A percentile compares a stretch with the other conserved stretches of the same genome.
Conservation (phyloP, 805 yeast genomes). For the Blastobotrys americana region DNA sequence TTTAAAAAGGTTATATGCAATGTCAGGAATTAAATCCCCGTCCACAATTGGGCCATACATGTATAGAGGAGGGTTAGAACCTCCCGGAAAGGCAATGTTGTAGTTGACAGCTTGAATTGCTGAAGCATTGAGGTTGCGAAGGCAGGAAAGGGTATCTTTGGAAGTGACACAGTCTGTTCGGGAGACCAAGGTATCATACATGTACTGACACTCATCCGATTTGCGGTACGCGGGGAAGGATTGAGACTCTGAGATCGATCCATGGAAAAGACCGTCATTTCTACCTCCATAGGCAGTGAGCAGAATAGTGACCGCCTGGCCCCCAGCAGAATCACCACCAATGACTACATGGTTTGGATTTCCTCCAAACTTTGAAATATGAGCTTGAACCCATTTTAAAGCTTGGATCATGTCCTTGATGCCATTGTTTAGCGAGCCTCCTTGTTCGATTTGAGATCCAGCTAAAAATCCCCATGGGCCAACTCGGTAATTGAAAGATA, state of each 20-base stretch:
- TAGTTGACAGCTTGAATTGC: constrained; percentile 3
- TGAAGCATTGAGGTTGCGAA: constrained; percentile 6
- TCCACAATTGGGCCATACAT: constrained; percentile 14
- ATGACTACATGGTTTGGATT: constrained; percentile 32
- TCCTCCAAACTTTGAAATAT: constrained; percentile 35
- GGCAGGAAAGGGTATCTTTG: constrained; percentile 8
- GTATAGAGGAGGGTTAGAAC: constrained; percentile 10
- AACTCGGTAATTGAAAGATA: constrained; percentile 31
- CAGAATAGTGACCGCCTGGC: constrained; percentile 12
- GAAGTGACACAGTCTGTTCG: constrained; percentile 7
- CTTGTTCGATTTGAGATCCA: constrained; percentile 21
- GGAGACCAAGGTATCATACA: constrained; percentile 7
- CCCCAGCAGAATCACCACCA: constrained; percentile 38
- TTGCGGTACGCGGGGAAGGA: not conserved
- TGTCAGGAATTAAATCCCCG: constrained; percentile 9
- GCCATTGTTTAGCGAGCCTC: constrained; percentile 31
- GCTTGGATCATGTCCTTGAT: constrained; percentile 33
- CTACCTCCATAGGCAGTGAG: constrained; percentile 15
- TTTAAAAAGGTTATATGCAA: constrained; percentile 6
- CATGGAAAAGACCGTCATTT: constrained; percentile 7
- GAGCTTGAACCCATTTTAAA: constrained; percentile 32
- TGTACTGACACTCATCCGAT: constrained; percentile 8
- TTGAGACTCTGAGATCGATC: constrained; percentile 7
- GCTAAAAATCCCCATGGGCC: constrained; percentile 33
- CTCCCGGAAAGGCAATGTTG: constrained; percentile 1